These are phyloP conservation scores for Phlyctochytrium planicorne DNA, from an alignment of 192 early-diverging fungal species.

Conservation along the genomic window DNA sequence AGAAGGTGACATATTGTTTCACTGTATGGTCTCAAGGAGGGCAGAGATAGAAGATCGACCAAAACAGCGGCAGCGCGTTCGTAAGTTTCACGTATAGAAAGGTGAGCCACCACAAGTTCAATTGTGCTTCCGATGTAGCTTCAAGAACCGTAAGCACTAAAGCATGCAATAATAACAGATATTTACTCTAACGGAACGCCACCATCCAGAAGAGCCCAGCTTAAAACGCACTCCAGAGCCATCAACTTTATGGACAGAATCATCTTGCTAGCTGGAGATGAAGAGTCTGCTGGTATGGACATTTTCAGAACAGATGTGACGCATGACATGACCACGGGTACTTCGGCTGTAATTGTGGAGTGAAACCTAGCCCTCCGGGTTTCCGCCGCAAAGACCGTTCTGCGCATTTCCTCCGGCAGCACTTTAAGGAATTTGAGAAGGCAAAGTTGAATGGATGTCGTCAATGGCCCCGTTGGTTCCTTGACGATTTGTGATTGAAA, in stretches of 20 bases:
- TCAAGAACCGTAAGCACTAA: not conserved
- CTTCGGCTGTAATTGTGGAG: not conserved
- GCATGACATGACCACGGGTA: not conserved
- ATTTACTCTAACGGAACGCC: constrained; percentile 22
- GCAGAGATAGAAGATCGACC: constrained; percentile 35
- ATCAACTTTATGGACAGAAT: constrained; percentile 6
- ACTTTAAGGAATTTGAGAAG: constrained; percentile 36
- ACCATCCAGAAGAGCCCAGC: constrained; percentile 19
- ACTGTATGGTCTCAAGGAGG: constrained; percentile 28
- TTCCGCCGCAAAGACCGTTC: not conserved
- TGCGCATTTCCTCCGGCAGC: constrained; percentile 32
- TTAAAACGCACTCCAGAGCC: constrained; percentile 24
- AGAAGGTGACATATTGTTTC: constrained; percentile 32
- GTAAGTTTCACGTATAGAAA: constrained; percentile 29
- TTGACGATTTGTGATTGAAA: constrained; percentile 9
- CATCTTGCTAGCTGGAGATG: not conserved
- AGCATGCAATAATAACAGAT: not conserved
- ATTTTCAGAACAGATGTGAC: not conserved
- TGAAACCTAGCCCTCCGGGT: not conserved
- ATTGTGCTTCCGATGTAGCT: constrained; percentile 28
- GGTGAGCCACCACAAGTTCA: constrained; percentile 21
- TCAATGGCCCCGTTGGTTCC: not conserved
- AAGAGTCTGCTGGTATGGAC: not conserved
- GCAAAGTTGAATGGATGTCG: constrained; percentile 11
- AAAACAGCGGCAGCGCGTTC: constrained; percentile 33